Conservation (phyloP, 164 flowering plant genomes). For the Berberis vulgaris region DNA sequence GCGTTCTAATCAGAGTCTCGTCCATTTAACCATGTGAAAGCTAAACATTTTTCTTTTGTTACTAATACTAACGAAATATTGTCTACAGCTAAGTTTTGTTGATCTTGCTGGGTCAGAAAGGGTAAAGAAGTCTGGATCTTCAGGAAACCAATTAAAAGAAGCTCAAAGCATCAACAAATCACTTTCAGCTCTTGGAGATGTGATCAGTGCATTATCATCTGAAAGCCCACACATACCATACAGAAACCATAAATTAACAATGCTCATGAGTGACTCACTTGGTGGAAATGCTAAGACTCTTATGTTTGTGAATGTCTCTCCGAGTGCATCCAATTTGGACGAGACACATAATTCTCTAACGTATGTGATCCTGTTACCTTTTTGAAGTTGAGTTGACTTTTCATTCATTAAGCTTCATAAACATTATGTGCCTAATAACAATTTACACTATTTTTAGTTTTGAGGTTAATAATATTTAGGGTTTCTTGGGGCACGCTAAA, state of each 20-base stretch:
- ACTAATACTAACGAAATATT: not conserved
- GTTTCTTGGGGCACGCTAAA: no score
- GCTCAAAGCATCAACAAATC: conserved; percentile 99
- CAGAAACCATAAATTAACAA: conserved; percentile 90
- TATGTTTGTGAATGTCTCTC: conserved; percentile 95
- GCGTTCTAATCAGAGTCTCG: no score
- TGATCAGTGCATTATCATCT: conserved; percentile 85
- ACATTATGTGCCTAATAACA: no score
- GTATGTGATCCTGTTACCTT: conserved; percentile 35
- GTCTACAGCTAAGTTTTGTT: conserved; percentile 90
- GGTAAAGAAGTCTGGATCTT: conserved; percentile 91
- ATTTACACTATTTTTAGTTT: no score
- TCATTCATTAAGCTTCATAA: no score
- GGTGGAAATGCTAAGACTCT: conserved; percentile 99
- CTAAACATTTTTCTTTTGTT: not conserved
- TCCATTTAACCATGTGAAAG: not conserved
- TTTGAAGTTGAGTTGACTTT: not conserved
- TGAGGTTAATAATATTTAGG: no score
- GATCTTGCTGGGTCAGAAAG: conserved; percentile 99
- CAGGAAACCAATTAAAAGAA: conserved; percentile 88
- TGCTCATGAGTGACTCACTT: conserved; percentile 98
- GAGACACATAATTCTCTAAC: conserved; percentile 81
- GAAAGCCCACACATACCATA: conserved; percentile 87
- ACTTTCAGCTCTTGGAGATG: conserved; percentile 97
- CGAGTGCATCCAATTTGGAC: conserved; percentile 91